Evolutionary conservation across 1,284 basidiomycete species (phyloP).

Genomic region (Inonotus hispidus): DNA sequence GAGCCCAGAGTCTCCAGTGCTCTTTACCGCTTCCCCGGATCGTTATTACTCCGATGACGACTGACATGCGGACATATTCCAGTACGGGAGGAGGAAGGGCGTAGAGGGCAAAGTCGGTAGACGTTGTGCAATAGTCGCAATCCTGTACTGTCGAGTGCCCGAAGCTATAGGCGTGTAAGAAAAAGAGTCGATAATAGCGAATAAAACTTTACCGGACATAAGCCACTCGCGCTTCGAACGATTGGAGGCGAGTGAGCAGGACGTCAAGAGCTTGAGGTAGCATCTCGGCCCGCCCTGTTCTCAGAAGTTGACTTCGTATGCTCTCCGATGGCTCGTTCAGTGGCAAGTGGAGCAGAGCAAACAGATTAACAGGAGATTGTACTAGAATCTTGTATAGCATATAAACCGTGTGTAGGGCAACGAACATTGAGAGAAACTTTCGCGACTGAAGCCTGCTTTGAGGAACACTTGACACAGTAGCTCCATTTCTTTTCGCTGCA

Average conservation of each 20-base stretch:
- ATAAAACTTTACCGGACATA: constrained; percentile 48
- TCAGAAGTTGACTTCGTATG: too few relatives aligned
- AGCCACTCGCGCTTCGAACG: constrained; percentile 50
- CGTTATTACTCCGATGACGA: constrained; percentile 50
- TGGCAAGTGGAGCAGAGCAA: constrained; percentile 24
- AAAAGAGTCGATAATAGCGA: not conserved
- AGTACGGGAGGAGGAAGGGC: constrained; percentile 40
- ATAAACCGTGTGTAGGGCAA: constrained; percentile 53
- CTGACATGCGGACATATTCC: constrained; percentile 52
- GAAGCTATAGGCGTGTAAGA: constrained; percentile 37
- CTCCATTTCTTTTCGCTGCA: too few relatives aligned
- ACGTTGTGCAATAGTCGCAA: constrained; percentile 58
- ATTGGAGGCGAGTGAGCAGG: constrained; percentile 50
- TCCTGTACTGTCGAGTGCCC: constrained; percentile 55
- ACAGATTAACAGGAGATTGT: constrained; percentile 56
- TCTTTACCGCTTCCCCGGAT: constrained; percentile 33
- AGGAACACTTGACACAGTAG: too few relatives aligned
- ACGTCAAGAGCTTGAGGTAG: constrained; percentile 44
- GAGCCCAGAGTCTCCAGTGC: constrained; percentile 41
- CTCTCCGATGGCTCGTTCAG: too few relatives aligned
- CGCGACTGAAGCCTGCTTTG: not conserved
- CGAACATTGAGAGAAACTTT: constrained; percentile 30
- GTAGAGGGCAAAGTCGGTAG: constrained; percentile 53
- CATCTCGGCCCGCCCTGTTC: constrained; percentile 24
- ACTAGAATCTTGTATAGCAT: constrained; percentile 44